Evolutionary conservation across 1,284 basidiomycete species (phyloP), one percentile per base, ranked within the genome.

Genomic region (Trichosporon sp.): DNA sequence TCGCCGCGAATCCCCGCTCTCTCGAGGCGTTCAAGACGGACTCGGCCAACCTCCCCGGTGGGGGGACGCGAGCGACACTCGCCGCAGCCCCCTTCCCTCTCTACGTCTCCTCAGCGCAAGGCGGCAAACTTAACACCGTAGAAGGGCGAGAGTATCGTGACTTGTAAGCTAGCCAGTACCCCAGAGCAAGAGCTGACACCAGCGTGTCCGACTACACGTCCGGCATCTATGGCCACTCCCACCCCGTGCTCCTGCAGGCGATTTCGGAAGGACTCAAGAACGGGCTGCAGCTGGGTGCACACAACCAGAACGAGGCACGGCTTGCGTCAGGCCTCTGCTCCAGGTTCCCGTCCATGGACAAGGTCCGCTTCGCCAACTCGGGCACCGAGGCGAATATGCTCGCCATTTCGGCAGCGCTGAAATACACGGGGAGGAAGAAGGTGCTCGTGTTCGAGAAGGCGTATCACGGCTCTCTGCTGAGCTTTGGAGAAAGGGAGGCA

Each of bases 341-440:
- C 1, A 70, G 77, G 37, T 78, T 79, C 54, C 78, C 78, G 1
- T 76, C 75, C 7, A 71, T 78, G 40, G 76, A 78, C 7, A 73
- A 76, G 4, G 66, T 79, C 16, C 75, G 78, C 26, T 85, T 84
- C 71, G 76, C 81, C 51, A 85, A 85, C 75, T 85, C 84, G 31
- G 84, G 83, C 19, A 84, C 84, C 0, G 84, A 85, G 75, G 82
- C 84, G 8, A 84, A 84, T 72, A 77, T 84, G 73, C 85, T 85
- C 59, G 86, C 86, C 5, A 81, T 87, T 74, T 85, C 86, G 67
- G 84, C 86, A 64, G 85, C 84, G 5, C 78, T 86, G 68, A 86
- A 86, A 72, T 80, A 74, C 70, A 79, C 78, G 0, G 43, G 64
- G 4, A 64, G 75, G 38, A 71, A 43, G 12, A 77, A 76, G 67